Percentiles rank a stretch among this genome's conserved stretches.
Evolutionary conservation across 176 grass and related monocot genomes (phyloP).

Genomic region (Secale cereale): DNA sequence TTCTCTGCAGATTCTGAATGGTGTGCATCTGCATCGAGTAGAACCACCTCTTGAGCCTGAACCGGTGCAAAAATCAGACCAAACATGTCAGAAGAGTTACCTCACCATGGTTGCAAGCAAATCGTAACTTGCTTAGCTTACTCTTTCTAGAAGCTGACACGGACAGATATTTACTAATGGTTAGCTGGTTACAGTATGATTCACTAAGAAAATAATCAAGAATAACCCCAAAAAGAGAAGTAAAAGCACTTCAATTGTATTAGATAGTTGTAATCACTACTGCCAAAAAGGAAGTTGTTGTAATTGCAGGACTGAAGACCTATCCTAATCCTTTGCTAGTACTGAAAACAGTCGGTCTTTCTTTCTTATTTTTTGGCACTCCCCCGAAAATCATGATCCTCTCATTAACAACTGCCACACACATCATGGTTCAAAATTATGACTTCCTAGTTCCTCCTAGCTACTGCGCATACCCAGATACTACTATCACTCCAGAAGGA

Average conservation of each 20-base stretch:
- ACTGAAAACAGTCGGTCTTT: background rate
- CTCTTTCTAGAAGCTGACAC: background rate
- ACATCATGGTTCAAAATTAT: background rate
- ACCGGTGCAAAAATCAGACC: constrained; percentile 28
- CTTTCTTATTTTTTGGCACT: background rate
- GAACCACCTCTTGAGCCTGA: constrained; percentile 74
- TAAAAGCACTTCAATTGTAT: no score
- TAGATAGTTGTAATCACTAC: no score
- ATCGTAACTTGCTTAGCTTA: background rate
- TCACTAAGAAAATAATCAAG: background rate
- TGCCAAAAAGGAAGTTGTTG: no score
- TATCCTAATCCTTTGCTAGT: background rate
- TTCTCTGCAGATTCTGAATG: constrained; percentile 36
- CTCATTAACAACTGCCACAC: background rate
- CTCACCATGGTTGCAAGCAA: constrained; percentile 1
- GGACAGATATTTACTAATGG: background rate
- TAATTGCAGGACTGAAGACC: no score
- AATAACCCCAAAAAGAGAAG: background rate
- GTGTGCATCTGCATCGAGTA: constrained; percentile 68
- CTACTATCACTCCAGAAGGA: background rate
- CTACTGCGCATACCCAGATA: background rate
- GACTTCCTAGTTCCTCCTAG: background rate
- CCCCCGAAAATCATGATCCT: background rate
- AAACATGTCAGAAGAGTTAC: constrained; percentile 15
- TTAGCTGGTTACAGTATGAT: background rate